phyloP scores from a whole-genome alignment of 306 rosid genomes.

The Canavalia gladiata region DNA sequence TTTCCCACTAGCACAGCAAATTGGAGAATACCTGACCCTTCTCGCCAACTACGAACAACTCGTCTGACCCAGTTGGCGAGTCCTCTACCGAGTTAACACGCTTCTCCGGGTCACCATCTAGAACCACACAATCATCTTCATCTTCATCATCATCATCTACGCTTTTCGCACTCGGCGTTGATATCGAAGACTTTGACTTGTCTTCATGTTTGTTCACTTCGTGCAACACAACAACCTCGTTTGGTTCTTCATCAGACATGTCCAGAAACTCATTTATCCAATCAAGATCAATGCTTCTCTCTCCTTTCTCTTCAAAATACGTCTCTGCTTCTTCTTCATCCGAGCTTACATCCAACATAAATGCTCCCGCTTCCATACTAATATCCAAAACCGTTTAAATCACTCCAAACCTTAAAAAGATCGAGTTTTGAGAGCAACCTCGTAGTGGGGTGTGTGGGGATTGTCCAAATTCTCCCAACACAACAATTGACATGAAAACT shows the following conservation, averaged over 20 bases:
- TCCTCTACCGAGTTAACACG: conserved; percentile 41
- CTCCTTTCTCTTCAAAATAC: conserved; percentile 17
- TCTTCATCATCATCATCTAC: conserved; percentile 60
- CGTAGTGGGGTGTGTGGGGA: background rate
- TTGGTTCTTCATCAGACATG: conserved; percentile 37
- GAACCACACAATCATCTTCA: conserved; percentile 70
- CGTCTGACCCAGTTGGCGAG: conserved; percentile 60
- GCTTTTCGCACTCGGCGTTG: conserved; percentile 31
- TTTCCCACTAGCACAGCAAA: background rate
- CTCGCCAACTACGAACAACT: conserved; percentile 72
- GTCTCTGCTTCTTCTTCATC: conserved; percentile 49
- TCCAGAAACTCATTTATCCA: conserved; percentile 63
- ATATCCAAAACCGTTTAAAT: background rate
- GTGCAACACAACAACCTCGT: conserved; percentile 52
- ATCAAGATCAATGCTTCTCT: conserved; percentile 24
- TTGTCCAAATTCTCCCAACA: background rate
- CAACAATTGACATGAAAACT: background rate
- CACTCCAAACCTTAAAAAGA: background rate
- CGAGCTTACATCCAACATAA: conserved; percentile 66
- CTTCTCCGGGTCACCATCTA: conserved; percentile 76
- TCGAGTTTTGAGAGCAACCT: background rate
- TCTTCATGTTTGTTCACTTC: conserved; percentile 48
- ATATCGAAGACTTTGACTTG: conserved; percentile 48
- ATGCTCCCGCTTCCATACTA: conserved; percentile 51
- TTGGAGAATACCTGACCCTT: conserved; percentile 72